Base-by-base conservation (phyloP, 108 stramenopile genomes). In the Skeletonema costatum region DNA sequence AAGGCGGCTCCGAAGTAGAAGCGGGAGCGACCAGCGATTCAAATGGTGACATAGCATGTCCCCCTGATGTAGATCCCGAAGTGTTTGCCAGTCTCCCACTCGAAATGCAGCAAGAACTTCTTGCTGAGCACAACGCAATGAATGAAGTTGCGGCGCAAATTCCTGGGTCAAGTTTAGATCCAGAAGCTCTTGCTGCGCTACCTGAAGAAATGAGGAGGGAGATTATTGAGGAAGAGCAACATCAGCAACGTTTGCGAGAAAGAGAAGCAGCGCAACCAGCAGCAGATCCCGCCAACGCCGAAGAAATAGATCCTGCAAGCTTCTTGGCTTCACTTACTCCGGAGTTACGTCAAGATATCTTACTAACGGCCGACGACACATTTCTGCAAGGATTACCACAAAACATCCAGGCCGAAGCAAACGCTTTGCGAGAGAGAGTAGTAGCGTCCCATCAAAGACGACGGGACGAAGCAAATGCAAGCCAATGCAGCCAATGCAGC, bases 171-270 rank as follows among this genome's bases (percentile, higher is more conserved):
- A 93, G 94, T 4, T 78, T 97, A 42, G 98, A 98, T 72, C 96
- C 95, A 3, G 97, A 97, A 69, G 95, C 90, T 7, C 90, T 98
- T 8, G 96, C 97, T 3, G 96, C 95, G n/a, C 79, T 98, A 31
- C 98, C 98, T 35, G 93, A 96, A 63, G 96, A 97, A 32, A 95
- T 98, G 91, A 77, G 98, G 63, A 74, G 91, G 19, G 98, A 98
- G 77, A 87, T 97, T 14, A 93, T 98, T 53, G 93, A 89, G 66
- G 94, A 98, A 80, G 97, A 98, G 73, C 89, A 87, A 29, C 92
- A 87, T 12, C 94, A 94, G 77, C 90, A 96, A 6, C 77, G 88
- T 41, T 58, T 78, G 51, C 83, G 89, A 19, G 71, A 76, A 46
- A 68, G 68, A 64, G 48, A 62, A 31, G 81, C 86, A 31, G 48